A percentile compares a stretch with the other conserved stretches of the same genome.
phyloP scores from a whole-genome alignment of 108 stramenopile species.

The Discostella stelligeroides region DNA sequence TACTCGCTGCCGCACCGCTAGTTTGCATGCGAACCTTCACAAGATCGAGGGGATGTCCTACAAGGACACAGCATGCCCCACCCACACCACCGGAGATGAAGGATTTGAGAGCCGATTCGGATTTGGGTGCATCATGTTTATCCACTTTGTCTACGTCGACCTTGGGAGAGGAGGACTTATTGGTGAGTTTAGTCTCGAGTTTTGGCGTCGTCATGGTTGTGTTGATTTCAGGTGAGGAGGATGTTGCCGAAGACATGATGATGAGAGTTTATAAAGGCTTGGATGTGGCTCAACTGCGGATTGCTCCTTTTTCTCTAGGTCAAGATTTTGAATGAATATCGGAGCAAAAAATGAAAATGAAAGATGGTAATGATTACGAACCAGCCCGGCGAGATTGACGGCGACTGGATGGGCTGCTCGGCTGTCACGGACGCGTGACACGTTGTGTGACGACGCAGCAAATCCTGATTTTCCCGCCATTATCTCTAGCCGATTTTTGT shows the following conservation, averaged over 20 bases:
- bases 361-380: background rate
- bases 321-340: too few relatives aligned
- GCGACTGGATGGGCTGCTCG: too few relatives aligned
- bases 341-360: background rate
- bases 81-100: constrained; percentile 84
- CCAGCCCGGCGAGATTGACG: too few relatives aligned
- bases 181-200: constrained; percentile 16
- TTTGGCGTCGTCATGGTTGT: constrained; percentile 18
- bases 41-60: constrained; percentile 80
- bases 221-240: constrained; percentile 37
- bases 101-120: constrained; percentile 53
- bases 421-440: too few relatives aligned
- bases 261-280: background rate
- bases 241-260: constrained; percentile 11
- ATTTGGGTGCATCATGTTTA: constrained; percentile 1
- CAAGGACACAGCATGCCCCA: constrained; percentile 70
- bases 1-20: constrained; percentile 24
- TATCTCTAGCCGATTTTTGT: too few relatives aligned
- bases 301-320: too few relatives aligned
- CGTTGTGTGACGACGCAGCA: too few relatives aligned
- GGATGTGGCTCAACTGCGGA: background rate
- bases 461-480: too few relatives aligned
- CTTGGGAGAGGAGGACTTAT: constrained; percentile 6
- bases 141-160: background rate
- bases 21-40: constrained; percentile 82